A percentile compares a stretch with the other conserved stretches of the same genome.
Evolutionary conservation across 2,329 filamentous ascomycete species (phyloP).

Genomic region (Pseudogymnoascus sp.): DNA sequence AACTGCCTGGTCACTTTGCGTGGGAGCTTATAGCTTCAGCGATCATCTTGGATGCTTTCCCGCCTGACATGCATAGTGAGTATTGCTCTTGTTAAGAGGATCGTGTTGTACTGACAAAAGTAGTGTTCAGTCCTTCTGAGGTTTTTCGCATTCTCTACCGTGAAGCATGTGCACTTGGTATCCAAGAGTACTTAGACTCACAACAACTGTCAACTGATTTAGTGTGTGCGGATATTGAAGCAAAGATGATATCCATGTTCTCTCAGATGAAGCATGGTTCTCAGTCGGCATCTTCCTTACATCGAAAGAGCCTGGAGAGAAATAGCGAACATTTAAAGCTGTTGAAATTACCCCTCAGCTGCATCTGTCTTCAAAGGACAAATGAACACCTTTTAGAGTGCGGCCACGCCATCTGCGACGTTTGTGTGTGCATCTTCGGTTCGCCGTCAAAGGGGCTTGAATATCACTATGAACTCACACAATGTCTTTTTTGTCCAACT

Average conservation of each 20-base stretch:
- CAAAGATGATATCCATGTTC: constrained; percentile 16
- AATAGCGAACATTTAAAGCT: constrained; percentile 12
- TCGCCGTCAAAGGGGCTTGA: constrained; percentile 17
- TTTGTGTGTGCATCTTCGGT: constrained; percentile 29
- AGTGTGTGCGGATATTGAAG: constrained; percentile 15
- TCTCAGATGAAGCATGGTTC: constrained; percentile 15
- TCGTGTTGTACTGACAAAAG: not conserved
- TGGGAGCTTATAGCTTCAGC: constrained; percentile 17
- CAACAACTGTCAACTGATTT: constrained; percentile 13
- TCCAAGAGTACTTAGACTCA: constrained; percentile 12
- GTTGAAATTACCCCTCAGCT: constrained; percentile 13
- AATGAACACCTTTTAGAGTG: constrained; percentile 24
- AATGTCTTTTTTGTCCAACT: constrained; percentile 26
- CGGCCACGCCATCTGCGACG: constrained; percentile 31
- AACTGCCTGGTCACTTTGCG: constrained; percentile 14
- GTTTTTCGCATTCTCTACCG: constrained; percentile 18
- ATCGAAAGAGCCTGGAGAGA: constrained; percentile 12
- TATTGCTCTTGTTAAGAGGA: not conserved
- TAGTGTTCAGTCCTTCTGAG: constrained; percentile 16
- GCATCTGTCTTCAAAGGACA: constrained; percentile 16
- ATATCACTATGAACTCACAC: constrained; percentile 22
- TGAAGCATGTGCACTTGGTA: constrained; percentile 11
- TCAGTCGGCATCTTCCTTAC: constrained; percentile 12
- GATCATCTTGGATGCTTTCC: constrained; percentile 21
- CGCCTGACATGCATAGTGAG: constrained; percentile 22